Base-by-base conservation (phyloP, 768 basidiomycete species). In the Suillus luteus region DNA sequence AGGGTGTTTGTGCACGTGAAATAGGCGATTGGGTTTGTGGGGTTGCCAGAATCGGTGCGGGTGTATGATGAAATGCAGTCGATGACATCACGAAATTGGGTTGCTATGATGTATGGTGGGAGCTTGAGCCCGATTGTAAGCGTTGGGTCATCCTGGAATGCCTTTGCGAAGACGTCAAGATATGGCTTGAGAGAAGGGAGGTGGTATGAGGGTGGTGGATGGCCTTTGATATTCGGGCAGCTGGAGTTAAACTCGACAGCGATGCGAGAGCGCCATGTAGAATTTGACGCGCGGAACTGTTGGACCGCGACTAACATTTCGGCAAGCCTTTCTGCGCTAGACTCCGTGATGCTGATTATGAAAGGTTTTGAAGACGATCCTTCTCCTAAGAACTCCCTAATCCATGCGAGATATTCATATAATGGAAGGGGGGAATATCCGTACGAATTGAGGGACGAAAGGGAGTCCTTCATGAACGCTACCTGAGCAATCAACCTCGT, bases 371-470 rank as follows among this genome's bases (percentile, higher is more conserved):
- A 76, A 33, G 72, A 66, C 15, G 76, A 66, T 44, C 72, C 76
- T 12, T 76, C 75, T 15, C 66, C 70, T 64, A 84, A 73, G 49
- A 86, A 69, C 43, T 80, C 72, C 19, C 75, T 72, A 54, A 92
- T 78, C 88, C 89, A 92, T 58, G 71, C 74, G 51, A 93, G 72
- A 76, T 94, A 95, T 27, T 71, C 67, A n/a, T 78, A 69, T 49
- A 95, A 82, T 6, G 90, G 85, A 69, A 88, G 82, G 0, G 92
- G 93, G 9, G 92, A 94, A 76, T 95, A 96, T 27, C 93, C 93
- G 74, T 92, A 95, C 0, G 89, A 90, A 73, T 95, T 95, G 64
- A 93, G 71, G 17, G 93, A 87, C n/a, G 90, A 82, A 43, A 81
- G 67, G 10, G 79, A 70, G 15, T 77, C 76, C 44, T 74, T 76